Evolutionary conservation across 2,329 filamentous ascomycete species (phyloP).

Genomic region (Exophiala aquamarina): DNA sequence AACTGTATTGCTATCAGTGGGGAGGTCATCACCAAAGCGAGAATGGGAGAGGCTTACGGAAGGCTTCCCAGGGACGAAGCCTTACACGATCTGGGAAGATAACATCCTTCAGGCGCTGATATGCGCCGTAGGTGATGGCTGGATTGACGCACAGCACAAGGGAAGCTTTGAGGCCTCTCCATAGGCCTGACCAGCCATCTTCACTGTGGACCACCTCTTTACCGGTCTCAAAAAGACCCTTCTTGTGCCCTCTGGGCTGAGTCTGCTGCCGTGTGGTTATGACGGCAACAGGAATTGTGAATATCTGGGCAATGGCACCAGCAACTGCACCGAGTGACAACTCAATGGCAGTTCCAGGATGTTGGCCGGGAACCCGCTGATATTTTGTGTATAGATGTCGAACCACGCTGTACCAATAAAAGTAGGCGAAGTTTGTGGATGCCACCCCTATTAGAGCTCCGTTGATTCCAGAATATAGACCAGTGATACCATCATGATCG

Average conservation of each 20-base stretch:
- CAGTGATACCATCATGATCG: slow-evolving; percentile 73
- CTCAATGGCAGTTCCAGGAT: slow-evolving; percentile 78
- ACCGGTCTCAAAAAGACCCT: slow-evolving; percentile 82
- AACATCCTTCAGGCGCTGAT: slow-evolving; percentile 78
- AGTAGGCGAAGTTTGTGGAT: slow-evolving; percentile 98
- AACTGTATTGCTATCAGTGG: slow-evolving; percentile 44
- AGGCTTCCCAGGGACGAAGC: slow-evolving; percentile 82
- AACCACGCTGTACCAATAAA: slow-evolving; percentile 96
- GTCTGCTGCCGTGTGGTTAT: slow-evolving; percentile 96
- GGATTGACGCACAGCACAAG: slow-evolving; percentile 94
- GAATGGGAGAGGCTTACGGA: slow-evolving; percentile 62
- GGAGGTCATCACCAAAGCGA: background rate
- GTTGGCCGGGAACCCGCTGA: slow-evolving; percentile 39
- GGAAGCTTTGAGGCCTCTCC: slow-evolving; percentile 94
- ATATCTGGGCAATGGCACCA: slow-evolving; percentile 88
- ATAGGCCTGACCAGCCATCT: slow-evolving; percentile 84
- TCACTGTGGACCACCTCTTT: slow-evolving; percentile 86
- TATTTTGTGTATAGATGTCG: slow-evolving; percentile 70
- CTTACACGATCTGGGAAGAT: slow-evolving; percentile 75
- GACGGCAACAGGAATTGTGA: slow-evolving; percentile 94
- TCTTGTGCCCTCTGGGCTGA: slow-evolving; percentile 77
- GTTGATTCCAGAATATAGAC: slow-evolving; percentile 85
- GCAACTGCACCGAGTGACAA: slow-evolving; percentile 81
- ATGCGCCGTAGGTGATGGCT: slow-evolving; percentile 95
- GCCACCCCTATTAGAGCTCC: slow-evolving; percentile 88